A percentile compares a stretch with the other conserved stretches of the same genome.
Evolutionary conservation across 1,284 basidiomycete genomes (phyloP).

Genomic region (Athelia psychrophila): DNA sequence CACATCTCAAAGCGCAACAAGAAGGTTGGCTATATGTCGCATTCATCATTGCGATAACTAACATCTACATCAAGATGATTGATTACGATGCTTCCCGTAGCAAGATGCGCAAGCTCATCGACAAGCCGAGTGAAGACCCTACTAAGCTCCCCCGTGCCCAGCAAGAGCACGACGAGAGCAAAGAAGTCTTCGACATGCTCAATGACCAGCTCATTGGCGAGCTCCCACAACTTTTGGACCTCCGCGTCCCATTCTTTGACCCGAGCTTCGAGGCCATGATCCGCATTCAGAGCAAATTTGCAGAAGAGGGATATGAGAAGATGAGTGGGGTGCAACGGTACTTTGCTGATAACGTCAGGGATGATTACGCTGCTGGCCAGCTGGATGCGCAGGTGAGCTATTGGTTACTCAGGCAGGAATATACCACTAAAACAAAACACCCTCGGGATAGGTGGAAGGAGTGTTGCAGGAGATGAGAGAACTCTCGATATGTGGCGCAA

Average conservation of each 20-base stretch:
- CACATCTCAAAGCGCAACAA: slow-evolving; percentile 94
- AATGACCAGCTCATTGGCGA: slow-evolving; percentile 92
- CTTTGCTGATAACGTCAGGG: slow-evolving; percentile 86
- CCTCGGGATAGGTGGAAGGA: slow-evolving; percentile 66
- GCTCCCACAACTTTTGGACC: slow-evolving; percentile 89
- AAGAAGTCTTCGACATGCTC: slow-evolving; percentile 90
- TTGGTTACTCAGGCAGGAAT: too few species aligned
- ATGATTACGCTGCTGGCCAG: slow-evolving; percentile 96
- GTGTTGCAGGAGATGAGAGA: slow-evolving; percentile 97
- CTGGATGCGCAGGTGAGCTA: slow-evolving; percentile 89
- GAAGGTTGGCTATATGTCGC: slow-evolving; percentile 59
- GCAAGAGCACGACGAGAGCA: slow-evolving; percentile 92
- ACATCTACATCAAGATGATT: slow-evolving; percentile 57
- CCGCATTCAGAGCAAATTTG: slow-evolving; percentile 94
- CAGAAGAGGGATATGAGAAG: slow-evolving; percentile 98
- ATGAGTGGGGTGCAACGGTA: slow-evolving; percentile 95
- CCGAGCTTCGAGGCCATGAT: slow-evolving; percentile 99
- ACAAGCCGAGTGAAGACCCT: slow-evolving; percentile 94
- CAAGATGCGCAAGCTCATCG: slow-evolving; percentile 84
- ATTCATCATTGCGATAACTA: background rate
- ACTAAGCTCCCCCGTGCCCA: slow-evolving; percentile 91
- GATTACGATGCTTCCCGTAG: slow-evolving; percentile 95
- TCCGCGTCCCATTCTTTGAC: slow-evolving; percentile 96
- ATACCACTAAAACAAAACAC: too few species aligned
- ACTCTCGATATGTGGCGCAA: slow-evolving; percentile 82